phyloP scores from a whole-genome alignment of 306 rosid genomes.

The Calophaca sinica region DNA sequence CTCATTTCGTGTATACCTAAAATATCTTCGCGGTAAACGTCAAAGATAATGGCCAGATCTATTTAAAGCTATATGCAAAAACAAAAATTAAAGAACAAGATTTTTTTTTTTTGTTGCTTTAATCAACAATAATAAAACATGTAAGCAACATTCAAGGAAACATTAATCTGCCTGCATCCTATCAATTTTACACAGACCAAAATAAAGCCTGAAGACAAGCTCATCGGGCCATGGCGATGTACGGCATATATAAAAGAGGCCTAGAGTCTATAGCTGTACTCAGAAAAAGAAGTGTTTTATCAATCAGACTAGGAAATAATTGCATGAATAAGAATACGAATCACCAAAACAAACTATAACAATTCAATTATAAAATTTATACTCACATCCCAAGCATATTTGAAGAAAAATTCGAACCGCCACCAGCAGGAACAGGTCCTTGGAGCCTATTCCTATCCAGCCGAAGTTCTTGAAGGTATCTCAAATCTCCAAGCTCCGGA shows the following conservation, averaged over 20 bases:
- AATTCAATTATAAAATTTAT: slow-evolving; percentile 27
- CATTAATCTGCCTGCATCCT: neutral
- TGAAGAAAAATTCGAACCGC: slow-evolving; percentile 47
- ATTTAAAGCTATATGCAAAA: neutral
- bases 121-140: neutral
- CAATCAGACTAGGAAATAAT: slow-evolving; percentile 29
- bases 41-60: neutral
- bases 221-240: neutral
- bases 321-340: slow-evolving; percentile 3
- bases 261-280: slow-evolving; percentile 8
- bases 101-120: neutral
- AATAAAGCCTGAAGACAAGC: slow-evolving; percentile 2
- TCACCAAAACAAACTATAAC: slow-evolving; percentile 13
- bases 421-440: slow-evolving; percentile 77
- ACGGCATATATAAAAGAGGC: neutral
- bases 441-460: slow-evolving; percentile 90
- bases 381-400: slow-evolving; percentile 73
- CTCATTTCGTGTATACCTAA: too few species aligned
- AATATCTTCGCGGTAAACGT: too few species aligned
- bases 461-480: slow-evolving; percentile 73
- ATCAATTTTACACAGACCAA: slow-evolving; percentile 23
- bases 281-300: neutral
- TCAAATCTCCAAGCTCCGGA: slow-evolving; percentile 75
- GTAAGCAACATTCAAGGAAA: slow-evolving; percentile 1
- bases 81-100: neutral